Percentiles rank a stretch among this genome's conserved stretches.
Evolutionary conservation across 805 yeast species (phyloP).

Genomic region (Pichia paraexigua): DNA sequence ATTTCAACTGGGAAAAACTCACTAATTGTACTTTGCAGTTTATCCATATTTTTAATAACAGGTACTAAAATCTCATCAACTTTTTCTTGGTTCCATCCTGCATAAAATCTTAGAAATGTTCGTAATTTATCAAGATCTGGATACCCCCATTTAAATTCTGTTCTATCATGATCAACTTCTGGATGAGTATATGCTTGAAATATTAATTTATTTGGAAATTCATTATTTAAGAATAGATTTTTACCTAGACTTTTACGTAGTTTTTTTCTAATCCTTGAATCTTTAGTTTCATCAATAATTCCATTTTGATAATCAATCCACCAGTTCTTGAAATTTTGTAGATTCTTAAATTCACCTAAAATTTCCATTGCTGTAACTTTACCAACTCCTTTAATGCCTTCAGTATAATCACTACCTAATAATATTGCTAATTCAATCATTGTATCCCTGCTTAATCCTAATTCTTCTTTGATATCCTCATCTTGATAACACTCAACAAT

Average conservation of each 20-base stretch:
- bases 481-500: conserved; percentile 78
- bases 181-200: conserved; percentile 71
- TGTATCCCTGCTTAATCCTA: conserved; percentile 56
- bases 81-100: conserved; percentile 72
- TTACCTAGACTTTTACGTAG: conserved; percentile 50
- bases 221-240: conserved; percentile 38
- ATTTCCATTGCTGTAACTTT: conserved; percentile 90
- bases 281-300: conserved; percentile 32
- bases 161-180: conserved; percentile 73
- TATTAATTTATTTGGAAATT: conserved; percentile 66
- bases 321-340: conserved; percentile 45
- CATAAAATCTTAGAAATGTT: conserved; percentile 53
- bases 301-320: conserved; percentile 41
- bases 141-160: conserved; percentile 80
- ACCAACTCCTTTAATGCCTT: conserved; percentile 88
- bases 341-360: conserved; percentile 65
- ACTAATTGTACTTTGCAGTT: conserved; percentile 53
- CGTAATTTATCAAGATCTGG: conserved; percentile 80
- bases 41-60: conserved; percentile 69
- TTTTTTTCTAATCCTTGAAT: conserved; percentile 45
- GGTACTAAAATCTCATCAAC: conserved; percentile 85
- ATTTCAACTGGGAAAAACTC: conserved; percentile 63
- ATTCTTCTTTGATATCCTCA: conserved; percentile 47
- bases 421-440: conserved; percentile 77
- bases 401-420: conserved; percentile 92